Evolutionary conservation across 2,329 filamentous ascomycete species (phyloP), one percentile per base, ranked within the genome.

Genomic region (Lachnellula arida): DNA sequence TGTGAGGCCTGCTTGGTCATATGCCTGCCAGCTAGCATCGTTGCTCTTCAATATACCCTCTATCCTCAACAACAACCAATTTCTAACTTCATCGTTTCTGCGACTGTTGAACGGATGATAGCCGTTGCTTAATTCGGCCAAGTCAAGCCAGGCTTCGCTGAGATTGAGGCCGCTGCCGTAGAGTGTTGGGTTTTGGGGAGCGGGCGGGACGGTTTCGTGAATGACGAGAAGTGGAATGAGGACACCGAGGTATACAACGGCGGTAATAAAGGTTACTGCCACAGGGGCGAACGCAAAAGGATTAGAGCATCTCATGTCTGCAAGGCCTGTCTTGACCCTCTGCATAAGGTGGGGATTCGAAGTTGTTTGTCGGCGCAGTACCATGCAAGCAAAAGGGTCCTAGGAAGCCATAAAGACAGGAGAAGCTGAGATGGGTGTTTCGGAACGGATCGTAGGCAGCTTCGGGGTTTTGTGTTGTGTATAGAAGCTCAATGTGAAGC

Each of bases 31-130:
- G 0, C 73, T 64, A 11, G 80, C 78, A 2, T 73, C 74, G 68
- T 88, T 91, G 22, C 76, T 75, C 34, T 81, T 75, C 60, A 93
- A 71, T 57, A 96, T 94, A 39, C 80, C 75, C 59, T 85, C 75
- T 56, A 96, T 81, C 57, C 91, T 83, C 17, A 75, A 66, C 58
- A 97, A 76, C 35, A 97, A 75, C 78, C 87, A 97, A 35, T 82
- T 75, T 59, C 89, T 85, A 35, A 97, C 85, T 23, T 84, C 76
- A 64, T 96, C 92, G 70, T 97, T 97, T 58, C 82, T 79, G 57
- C 79, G 86, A 63, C 88, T 92, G 73, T 96, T 97, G 76, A 90
- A 96, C 0, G 94, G 93, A 70, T 96, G 94, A 68, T 88, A 94
- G 1, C 79, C 78, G 60, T 78, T 78, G 35, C 88, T 93, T 49